These are phyloP conservation scores for Nakataea oryzae DNA, from an alignment of 2,329 filamentous ascomycete genomes.

Conservation along the genomic window DNA sequence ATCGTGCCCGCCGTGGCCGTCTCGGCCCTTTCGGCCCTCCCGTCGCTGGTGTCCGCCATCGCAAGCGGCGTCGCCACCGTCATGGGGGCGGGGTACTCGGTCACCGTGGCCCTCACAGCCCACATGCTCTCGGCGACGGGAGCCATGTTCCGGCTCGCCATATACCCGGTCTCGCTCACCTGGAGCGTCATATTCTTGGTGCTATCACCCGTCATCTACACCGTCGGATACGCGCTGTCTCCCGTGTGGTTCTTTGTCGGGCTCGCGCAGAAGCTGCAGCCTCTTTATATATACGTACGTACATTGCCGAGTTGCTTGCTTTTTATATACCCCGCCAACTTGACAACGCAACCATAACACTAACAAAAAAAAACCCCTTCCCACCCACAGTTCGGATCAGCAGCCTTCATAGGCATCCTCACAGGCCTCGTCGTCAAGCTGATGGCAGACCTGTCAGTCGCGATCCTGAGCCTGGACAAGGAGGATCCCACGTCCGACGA, in stretches of 20 bases:
- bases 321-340: slow-evolving; percentile 31
- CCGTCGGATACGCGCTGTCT: slow-evolving; percentile 16
- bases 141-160: not conserved
- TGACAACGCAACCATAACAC: not conserved
- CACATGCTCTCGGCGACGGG: not conserved
- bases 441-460: slow-evolving; percentile 42
- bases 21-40: not conserved
- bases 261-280: slow-evolving; percentile 20
- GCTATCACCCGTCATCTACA: slow-evolving; percentile 24
- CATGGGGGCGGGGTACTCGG: not conserved
- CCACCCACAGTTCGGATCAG: slow-evolving; percentile 43
- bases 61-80: not conserved
- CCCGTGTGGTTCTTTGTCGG: slow-evolving; percentile 17
- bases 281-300: slow-evolving; percentile 32
- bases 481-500: not conserved
- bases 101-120: not conserved
- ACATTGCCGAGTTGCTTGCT: slow-evolving; percentile 15
- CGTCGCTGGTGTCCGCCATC: not conserved
- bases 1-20: not conserved
- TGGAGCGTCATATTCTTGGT: slow-evolving; percentile 17
- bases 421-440: slow-evolving; percentile 50
- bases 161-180: slow-evolving; percentile 5
- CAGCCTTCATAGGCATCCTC: slow-evolving; percentile 54
- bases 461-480: slow-evolving; percentile 31
- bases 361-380: slow-evolving; percentile 4